A percentile compares a stretch with the other conserved stretches of the same genome.
Evolutionary conservation across 345 rosid species (phyloP).

Genomic region (Rhizophora apiculata): DNA sequence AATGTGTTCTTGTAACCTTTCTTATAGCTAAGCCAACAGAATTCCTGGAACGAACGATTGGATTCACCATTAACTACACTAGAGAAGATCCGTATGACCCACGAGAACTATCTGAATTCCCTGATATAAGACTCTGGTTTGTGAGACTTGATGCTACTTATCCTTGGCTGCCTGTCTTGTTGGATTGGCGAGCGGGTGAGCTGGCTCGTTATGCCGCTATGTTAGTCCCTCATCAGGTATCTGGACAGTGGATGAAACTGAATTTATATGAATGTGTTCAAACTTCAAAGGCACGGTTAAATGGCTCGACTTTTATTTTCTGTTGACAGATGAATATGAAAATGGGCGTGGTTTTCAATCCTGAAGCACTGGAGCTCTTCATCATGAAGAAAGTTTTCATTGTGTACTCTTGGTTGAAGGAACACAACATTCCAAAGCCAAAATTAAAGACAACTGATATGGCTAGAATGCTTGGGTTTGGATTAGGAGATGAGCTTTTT

Average conservation of each 20-base stretch:
- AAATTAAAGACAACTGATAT: constrained; percentile 69
- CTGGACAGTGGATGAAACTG: neutral
- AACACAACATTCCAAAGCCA: constrained; percentile 53
- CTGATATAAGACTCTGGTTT: constrained; percentile 87
- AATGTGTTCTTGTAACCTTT: neutral
- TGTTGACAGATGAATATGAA: constrained; percentile 68
- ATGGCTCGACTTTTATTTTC: neutral
- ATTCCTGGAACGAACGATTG: constrained; percentile 46
- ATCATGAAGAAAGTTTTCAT: constrained; percentile 62
- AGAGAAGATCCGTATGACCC: constrained; percentile 70
- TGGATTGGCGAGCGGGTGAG: constrained; percentile 93
- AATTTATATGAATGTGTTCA: neutral
- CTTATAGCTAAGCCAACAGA: constrained; percentile 51
- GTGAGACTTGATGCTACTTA: constrained; percentile 75
- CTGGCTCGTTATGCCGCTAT: constrained; percentile 83
- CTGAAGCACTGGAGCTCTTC: constrained; percentile 78
- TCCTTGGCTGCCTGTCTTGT: constrained; percentile 81
- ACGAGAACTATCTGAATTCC: constrained; percentile 75
- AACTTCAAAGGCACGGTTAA: neutral
- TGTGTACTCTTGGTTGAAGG: constrained; percentile 69
- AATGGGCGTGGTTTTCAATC: constrained; percentile 83
- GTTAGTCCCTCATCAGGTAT: constrained; percentile 82
- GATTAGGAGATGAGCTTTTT: constrained; percentile 63
- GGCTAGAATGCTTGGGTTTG: constrained; percentile 95
- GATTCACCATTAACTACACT: constrained; percentile 40